A percentile compares a stretch with the other conserved stretches of the same genome.
Conservation (phyloP, 225 moss, liverwort and hornwort species). For the Neckera pumila region DNA sequence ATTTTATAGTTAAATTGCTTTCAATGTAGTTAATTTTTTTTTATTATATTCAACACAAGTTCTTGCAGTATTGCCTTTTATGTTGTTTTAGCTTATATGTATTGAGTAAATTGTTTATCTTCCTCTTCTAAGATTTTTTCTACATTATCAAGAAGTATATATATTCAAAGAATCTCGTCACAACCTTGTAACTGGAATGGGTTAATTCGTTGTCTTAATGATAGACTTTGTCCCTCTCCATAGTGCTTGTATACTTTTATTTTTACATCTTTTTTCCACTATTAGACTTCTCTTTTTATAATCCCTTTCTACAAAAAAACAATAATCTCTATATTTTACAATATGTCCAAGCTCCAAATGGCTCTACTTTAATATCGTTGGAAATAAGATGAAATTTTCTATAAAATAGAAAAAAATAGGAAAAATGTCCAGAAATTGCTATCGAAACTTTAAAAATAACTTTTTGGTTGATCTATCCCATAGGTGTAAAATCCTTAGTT, state of each 20-base stretch:
- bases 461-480: background rate
- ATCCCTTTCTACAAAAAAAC: background rate
- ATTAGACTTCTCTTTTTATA: background rate
- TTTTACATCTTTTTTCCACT: background rate
- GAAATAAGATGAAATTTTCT: background rate
- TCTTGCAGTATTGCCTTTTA: too few species aligned
- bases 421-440: background rate
- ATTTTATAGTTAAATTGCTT: background rate
- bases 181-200: background rate
- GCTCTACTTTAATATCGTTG: background rate
- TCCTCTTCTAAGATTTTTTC: too few species aligned
- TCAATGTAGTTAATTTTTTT: background rate
- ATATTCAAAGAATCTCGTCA: background rate
- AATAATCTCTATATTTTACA: background rate
- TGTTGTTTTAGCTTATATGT: too few species aligned
- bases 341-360: background rate
- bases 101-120: too few species aligned
- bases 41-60: background rate
- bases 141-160: too few species aligned
- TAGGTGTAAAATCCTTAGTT: background rate
- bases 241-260: background rate
- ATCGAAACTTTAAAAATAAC: background rate
- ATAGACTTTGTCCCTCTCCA: rapidly evolving
- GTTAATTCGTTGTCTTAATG: background rate
- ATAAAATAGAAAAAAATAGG: background rate